A percentile compares a stretch with the other conserved stretches of the same genome.
phyloP scores from a whole-genome alignment of 495 filamentous ascomycete genomes.

The Neurospora sp. region DNA sequence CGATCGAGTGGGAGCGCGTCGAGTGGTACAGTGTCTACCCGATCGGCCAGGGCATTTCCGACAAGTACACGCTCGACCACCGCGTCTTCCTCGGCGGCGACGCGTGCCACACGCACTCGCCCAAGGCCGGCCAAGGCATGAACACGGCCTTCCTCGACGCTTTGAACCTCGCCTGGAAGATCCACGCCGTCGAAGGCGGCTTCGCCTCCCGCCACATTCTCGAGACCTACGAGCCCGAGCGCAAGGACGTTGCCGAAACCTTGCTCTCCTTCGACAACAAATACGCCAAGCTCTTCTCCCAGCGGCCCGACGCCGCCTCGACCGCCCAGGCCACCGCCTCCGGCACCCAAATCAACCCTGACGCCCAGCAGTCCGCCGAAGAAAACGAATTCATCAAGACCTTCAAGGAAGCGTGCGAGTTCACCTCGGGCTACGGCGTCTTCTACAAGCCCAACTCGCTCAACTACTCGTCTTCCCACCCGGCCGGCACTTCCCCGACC shows the following conservation, averaged over 20 bases:
- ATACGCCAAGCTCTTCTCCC: slow-evolving; percentile 58
- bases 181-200: slow-evolving; percentile 58
- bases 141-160: slow-evolving; percentile 77
- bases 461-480: slow-evolving; percentile 57
- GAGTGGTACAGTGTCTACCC: slow-evolving; percentile 63
- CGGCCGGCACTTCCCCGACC: slow-evolving; percentile 43
- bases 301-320: slow-evolving; percentile 43
- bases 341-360: slow-evolving; percentile 12
- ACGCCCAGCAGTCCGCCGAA: slow-evolving; percentile 18
- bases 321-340: slow-evolving; percentile 36
- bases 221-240: slow-evolving; percentile 63
- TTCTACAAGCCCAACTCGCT: slow-evolving; percentile 52
- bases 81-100: slow-evolving; percentile 73
- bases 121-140: slow-evolving; percentile 81
- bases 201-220: slow-evolving; percentile 47
- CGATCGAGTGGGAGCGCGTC: slow-evolving; percentile 57
- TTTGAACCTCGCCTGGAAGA: slow-evolving; percentile 78
- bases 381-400: slow-evolving; percentile 64
- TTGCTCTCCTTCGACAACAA: slow-evolving; percentile 64
- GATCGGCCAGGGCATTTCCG: slow-evolving; percentile 65
- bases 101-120: slow-evolving; percentile 70
- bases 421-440: slow-evolving; percentile 62
- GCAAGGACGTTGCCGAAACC: slow-evolving; percentile 58
- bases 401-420: slow-evolving; percentile 61
- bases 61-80: slow-evolving; percentile 54